Base-by-base conservation (phyloP, 2,329 filamentous ascomycete species). In the Aureobasidium vineae region DNA sequence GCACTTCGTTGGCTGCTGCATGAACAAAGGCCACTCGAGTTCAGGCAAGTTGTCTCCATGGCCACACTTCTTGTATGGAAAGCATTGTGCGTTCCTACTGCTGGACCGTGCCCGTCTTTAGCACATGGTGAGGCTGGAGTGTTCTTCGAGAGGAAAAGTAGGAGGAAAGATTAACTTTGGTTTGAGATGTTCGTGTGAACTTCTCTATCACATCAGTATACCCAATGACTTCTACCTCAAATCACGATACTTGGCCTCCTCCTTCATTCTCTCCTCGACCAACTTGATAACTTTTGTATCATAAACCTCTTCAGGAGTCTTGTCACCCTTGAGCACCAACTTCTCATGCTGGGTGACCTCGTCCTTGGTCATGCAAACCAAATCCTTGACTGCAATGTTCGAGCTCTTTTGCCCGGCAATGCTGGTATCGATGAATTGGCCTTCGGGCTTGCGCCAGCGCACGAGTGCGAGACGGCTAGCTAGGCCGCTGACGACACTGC, bases 351-450 rank as follows among this genome's bases (percentile, higher is more conserved):
- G 83, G 19, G 83, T 79, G 3, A 90, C 91, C 77, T 97, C 93
- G 68, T 97, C 93, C 76, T 93, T 96, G 0, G 93, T 97, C 91
- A 97, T 91, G 72, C 90, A 90, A 0, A 97, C 92, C 68, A 97
- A 75, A 53, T 96, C 88, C 33, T 84, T 82, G 71, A 94, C 78
- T 38, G 82, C 77, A 5, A 98, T 71, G 2, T 83, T 84, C n/a
- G 90, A 88, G 53, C 84, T 87, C 73, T 90, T 96, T 76, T 98
- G 93, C 26, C 88, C 86, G n/a, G 88, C 83, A 47, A 86, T 85
- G 2, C 38, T 83, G 83, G 64, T 85, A 49, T 92, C 89, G 16
- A 91, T 81, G 70, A 86, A 90, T 28, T 84, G 84, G 31, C 76
- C 77, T 8, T 78, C 77, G 0, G 90, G 92, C 70, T 83, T 87